Evolutionary conservation across 495 filamentous ascomycete genomes (phyloP), one percentile per base, ranked within the genome.

Genomic region (Cercophora scortea): DNA sequence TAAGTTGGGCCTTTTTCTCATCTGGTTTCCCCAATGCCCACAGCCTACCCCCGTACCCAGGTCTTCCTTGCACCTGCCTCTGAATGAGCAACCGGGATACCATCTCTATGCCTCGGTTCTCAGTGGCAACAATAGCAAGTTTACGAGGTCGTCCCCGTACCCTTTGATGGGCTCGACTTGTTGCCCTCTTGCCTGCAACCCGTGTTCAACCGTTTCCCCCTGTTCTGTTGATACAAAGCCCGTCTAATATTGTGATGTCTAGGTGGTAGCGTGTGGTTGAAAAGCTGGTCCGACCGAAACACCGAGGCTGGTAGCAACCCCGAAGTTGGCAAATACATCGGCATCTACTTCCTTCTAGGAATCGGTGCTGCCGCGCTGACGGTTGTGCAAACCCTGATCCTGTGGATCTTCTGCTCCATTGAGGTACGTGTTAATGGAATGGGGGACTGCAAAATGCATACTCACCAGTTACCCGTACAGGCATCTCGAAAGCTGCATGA

Each of bases 401-500:
- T 99, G 16, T 97, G 92, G 92, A 96, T 99, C 56, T 96, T 96
- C 72, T 99, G 94, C 71, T 96, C 94, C 3, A 96, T 99, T 55
- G 91, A 97, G 79, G 85, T 86, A 74, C 53, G 83, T 60, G 32
- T 45, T 18, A 11, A 32, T 36, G 34, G 25, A 9, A 11, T 11
- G 19, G 4, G 50, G 43, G 5, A 4, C 33, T 19, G 41, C 13
- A 18, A 18, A 10, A 33, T 19, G 36, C 36, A 11, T n/a, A 36
- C 59, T 59, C 55, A 60, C 52, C 15, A 36, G 33, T 52, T 47
- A 53, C 42, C 53, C 60, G 55, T 57, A 50, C 63, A 85, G 79
- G 94, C 94, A 46, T 95, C 90, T 39, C 81, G 91, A 16, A 97
- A 97, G 70, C 79, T 99, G 32, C 94, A 99, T 66, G 92, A 99